These are phyloP conservation scores for Candida ipomoeae DNA, from an alignment of 805 yeast species.

Conservation along the genomic window DNA sequence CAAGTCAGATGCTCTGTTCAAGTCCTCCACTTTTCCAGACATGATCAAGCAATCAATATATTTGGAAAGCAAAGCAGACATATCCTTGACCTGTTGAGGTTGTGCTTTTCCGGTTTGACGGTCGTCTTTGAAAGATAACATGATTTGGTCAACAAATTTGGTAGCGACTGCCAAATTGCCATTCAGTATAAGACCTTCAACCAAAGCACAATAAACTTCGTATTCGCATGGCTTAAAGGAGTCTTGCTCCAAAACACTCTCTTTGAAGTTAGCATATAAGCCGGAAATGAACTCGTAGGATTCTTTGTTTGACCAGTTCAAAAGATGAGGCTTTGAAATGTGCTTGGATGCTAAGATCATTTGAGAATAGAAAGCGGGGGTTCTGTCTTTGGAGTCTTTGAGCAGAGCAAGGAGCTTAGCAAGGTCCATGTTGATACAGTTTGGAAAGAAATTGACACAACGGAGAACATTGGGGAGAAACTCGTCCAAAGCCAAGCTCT, in stretches of 20 bases:
- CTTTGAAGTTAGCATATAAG: slow-evolving; percentile 32
- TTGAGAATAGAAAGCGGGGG: slow-evolving; percentile 34
- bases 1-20: slow-evolving; percentile 23
- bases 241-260: neutral
- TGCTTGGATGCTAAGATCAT: slow-evolving; percentile 30
- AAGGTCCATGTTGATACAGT: slow-evolving; percentile 21
- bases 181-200: slow-evolving; percentile 50
- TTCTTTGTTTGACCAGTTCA: slow-evolving; percentile 15
- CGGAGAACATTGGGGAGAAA: slow-evolving; percentile 36
- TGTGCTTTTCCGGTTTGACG: slow-evolving; percentile 14
- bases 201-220: slow-evolving; percentile 46
- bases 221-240: slow-evolving; percentile 35
- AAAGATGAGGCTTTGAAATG: slow-evolving; percentile 18
- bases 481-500: slow-evolving; percentile 28
- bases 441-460: slow-evolving; percentile 26
- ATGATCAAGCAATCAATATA: slow-evolving; percentile 38
- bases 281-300: slow-evolving; percentile 26
- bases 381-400: slow-evolving; percentile 21
- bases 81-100: slow-evolving; percentile 14
- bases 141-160: slow-evolving; percentile 51
- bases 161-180: slow-evolving; percentile 50
- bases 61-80: slow-evolving; percentile 41
- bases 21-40: slow-evolving; percentile 11
- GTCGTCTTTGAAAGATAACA: slow-evolving; percentile 39
- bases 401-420: slow-evolving; percentile 23